Base-by-base conservation (phyloP, 1,139 yeast genomes). In the Candida buenavistaensis region DNA sequence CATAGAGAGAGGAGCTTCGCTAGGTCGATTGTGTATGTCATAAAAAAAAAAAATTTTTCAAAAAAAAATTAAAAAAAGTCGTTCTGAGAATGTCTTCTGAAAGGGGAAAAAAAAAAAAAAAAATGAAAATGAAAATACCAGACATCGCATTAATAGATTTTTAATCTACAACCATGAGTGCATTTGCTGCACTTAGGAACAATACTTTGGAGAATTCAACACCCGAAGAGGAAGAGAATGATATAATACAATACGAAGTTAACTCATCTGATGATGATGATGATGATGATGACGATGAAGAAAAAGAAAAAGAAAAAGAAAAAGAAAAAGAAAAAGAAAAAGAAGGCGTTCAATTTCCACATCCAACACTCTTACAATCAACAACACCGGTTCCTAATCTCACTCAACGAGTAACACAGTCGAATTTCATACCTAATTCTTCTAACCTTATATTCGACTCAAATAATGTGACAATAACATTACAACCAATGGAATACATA, bases 181-280 rank as follows among this genome's bases (percentile, higher is more conserved):
- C 80, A 5, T 75, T 67, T 54, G 78, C 80, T n/a, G 79, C 79
- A 1, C 49, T 72, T 32, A 53, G 57, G 31, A 55, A 47, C 10
- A 45, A 43, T 28, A 40, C 49, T 6, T 37, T 50, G 3, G 36
- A 35, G 7, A 24, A 41, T 5, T 39, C 46, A 2, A 28, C 46
- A n/a, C 44, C 48, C 20, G 49, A 45, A 6, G 51, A 45, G 11
- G 54, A 49, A 3, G 50, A 45, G 9, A 54, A 48, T 6, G 52
- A 43, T 3, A 39, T 41, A 2, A 39, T 59, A 10, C 45, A 39
- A 34, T 58, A 59, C 28, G 53, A 53, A 21, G 46, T 42, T 23
- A 54, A 56, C 39, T 48, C 62, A 5, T 54, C 62, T 3, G 61
- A 55, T 33, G 60, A 57, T 6, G 55, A 54, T 8, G 41, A 32